Evolutionary conservation across 768 basidiomycete genomes (phyloP), one percentile per base, ranked within the genome.

Genomic region (Lactifluus piperatus): DNA sequence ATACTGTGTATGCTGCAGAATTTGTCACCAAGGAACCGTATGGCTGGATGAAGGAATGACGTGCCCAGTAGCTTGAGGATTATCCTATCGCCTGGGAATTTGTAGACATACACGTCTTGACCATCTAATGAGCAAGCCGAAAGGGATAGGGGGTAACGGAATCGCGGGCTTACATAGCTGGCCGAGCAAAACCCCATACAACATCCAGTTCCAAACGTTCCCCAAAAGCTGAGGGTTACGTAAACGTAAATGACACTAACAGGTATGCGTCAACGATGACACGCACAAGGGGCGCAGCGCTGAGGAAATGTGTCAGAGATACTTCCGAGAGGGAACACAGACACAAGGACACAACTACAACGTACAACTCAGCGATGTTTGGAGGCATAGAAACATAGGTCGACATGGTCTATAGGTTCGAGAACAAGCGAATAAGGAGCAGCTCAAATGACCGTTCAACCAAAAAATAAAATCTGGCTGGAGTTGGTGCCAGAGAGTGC

Each of bases 41-140:
- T 2, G 13, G 14, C 9, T 53, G 2, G 27, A 8, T 26, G 5
- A 36, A 43, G 47, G 24, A 13, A 18, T 14, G 6, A 41, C 47
- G 7, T 50, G 11, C 53, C 53, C 6, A 55, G 41, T 36, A 60
- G 16, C 34, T 60, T 60, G n/a, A 60, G 1, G 0, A 18, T 3
- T 16, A 2, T 49, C 45, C 48, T 5, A 32, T 60, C 53, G 0
- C 22, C 6, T 3, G 53, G 39, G 14, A 60, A 60, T 22, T 59
- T 59, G 47, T 59, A 59, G 36, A 29, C 30, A n/a, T 58, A 58
- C 44, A 58, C 57, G 6, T 58, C 51, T 57, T 22, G 9, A 22
- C 1, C n/a, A 9, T 3, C 2, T 16, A 4, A 27, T 56, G 7
- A 56, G 36, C 46, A 27, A 16, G 26, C 13, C 27, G 47, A 30